Evolutionary conservation across 306 rosid species (phyloP), one percentile per base, ranked within the genome.

Genomic region (Dalbergia cultrata): DNA sequence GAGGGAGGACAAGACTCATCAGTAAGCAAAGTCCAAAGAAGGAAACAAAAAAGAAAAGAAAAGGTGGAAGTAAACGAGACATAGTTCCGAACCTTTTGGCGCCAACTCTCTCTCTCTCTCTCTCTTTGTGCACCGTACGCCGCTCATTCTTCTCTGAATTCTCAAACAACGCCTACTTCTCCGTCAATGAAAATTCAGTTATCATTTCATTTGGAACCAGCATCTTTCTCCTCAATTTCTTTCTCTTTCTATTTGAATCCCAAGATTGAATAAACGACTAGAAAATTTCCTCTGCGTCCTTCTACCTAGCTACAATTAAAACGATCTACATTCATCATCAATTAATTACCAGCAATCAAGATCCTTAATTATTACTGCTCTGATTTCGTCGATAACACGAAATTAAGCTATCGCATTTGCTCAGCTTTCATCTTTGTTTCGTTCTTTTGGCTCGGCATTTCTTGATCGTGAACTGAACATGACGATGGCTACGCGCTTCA

Each of bases 31-130:
- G 4, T n/a, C 22, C 9, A 54, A 54, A 54, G 4, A 2, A 0
- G 3, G 2, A 54, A 54, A n/a, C n/a, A 5, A 54, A 53, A 3
- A 37, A 37, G 5, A 7, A 37, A 37, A 37, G 41, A 3, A 34
- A 34, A 2, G 12, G 41, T 14, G 69, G 77, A 47, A n/a, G 70
- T 63, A 61, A 82, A 65, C 34, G 57, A 33, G 70, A 59, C 72
- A 79, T 37, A 60, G 17, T 54, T 81, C 89, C 89, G 89, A 83
- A 68, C 67, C 85, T 83, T 60, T 76, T 83, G 88, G 79, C 82
- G 83, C 86, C 82, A 83, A 70, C 67, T 52, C 58, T 5, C 8
- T 52, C 75, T 13, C 52, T 50, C 13, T 39, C 63, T 64, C 13
- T 33, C 61, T 5, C 22, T 6, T 5, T 73, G n/a, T 44, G 33